These are phyloP conservation scores for Alternaria infectoria DNA, from an alignment of 2,329 filamentous ascomycete species.

Conservation along the genomic window DNA sequence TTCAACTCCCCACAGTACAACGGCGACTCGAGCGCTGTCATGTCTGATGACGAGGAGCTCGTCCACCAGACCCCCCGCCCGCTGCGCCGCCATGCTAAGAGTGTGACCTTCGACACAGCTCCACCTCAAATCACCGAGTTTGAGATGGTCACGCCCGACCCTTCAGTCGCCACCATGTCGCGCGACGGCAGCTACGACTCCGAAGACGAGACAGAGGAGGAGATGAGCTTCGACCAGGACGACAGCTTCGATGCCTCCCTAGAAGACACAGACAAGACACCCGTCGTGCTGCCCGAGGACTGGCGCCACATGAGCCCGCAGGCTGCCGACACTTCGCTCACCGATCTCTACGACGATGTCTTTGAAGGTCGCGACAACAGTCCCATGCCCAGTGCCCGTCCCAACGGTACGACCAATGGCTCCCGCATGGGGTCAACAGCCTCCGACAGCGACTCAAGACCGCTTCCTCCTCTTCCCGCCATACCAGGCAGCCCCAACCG, in stretches of 20 bases:
- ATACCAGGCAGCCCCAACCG: constrained; percentile 61
- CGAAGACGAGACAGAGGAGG: constrained; percentile 71
- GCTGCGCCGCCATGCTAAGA: constrained; percentile 87
- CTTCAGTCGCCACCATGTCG: constrained; percentile 88
- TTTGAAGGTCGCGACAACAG: constrained; percentile 70
- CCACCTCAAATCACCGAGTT: constrained; percentile 97
- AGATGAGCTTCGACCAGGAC: constrained; percentile 70
- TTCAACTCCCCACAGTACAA: constrained; percentile 57
- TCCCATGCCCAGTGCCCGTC: constrained; percentile 66
- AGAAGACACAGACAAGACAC: constrained; percentile 95
- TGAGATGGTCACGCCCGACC: constrained; percentile 94
- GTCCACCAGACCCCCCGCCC: constrained; percentile 67
- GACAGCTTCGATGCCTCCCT: constrained; percentile 96
- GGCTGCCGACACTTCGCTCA: constrained; percentile 62
- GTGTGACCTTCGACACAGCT: constrained; percentile 93
- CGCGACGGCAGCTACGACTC: constrained; percentile 94
- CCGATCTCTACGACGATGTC: constrained; percentile 66
- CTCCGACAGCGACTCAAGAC: constrained; percentile 81
- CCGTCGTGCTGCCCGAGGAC: constrained; percentile 95
- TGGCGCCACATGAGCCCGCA: constrained; percentile 82
- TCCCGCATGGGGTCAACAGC: constrained; percentile 72
- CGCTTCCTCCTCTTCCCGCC: constrained; percentile 83
- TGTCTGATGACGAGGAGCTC: constrained; percentile 60
- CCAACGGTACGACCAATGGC: constrained; percentile 50
- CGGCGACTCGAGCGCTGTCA: constrained; percentile 40